Base-by-base conservation (phyloP, 441 rosid species). In the Geranium incanum region DNA sequence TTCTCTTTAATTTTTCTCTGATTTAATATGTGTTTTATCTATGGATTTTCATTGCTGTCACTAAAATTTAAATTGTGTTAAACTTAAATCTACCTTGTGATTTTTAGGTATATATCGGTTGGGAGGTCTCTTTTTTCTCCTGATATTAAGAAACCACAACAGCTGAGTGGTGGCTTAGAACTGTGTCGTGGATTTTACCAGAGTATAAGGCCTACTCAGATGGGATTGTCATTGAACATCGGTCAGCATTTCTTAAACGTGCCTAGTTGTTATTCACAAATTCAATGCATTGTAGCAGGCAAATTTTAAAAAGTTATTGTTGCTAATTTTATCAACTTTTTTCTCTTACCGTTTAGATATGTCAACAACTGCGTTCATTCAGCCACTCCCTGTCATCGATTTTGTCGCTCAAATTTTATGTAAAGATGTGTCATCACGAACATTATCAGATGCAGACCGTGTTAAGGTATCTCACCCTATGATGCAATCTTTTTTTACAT, bases 151-250 rank as follows among this genome's bases (percentile, higher is more conserved):
- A 77, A 72, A 72, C 74, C 83, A 1, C 80, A 77, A 70, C 68
- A 73, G 48, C 69, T 85, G 16, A 81, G 83, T 13, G 86, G 80
- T 67, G 86, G 85, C 28, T 74, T 83, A 39, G 86, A 85, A 70
- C 72, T 81, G 45, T 85, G 88, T 82, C 77, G 84, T 23, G 88
- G 88, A 6, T 83, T 83, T 74, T 83, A 85, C 77, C 86, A 85
- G 79, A 85, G 86, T 64, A 81, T 85, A 67, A 77, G 85, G 28
- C 85, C 85, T 37, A 85, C 88, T 23, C 86, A 85, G 77, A 83
- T 85, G 85, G 86, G 86, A 67, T 59, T 85, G 50, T 83, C 88
- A 21, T 73, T 85, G 43, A 85, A 85, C 68, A 83, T 85, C 33
- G 88, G 88, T 83, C 41, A 11, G 41, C 67, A 18, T 60, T 41